Percentiles rank a stretch among this genome's conserved stretches.
phyloP scores from a whole-genome alignment of 345 rosid genomes.

The Citrus reticulata region DNA sequence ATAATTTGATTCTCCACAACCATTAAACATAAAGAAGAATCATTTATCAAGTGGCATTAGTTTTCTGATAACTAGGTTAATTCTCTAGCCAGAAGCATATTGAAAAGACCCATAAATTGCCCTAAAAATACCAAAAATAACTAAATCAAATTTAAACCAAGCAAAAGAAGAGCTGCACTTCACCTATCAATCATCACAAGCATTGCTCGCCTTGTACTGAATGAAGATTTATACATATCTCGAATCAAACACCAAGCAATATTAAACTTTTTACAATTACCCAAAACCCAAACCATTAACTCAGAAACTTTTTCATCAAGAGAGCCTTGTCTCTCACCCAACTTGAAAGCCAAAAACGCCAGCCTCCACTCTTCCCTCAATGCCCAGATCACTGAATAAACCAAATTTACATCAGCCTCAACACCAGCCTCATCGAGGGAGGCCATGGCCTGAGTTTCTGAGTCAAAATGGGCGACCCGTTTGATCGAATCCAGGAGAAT shows the following conservation, averaged over 20 bases:
- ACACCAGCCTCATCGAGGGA: conserved; percentile 45
- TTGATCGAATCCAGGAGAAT: conserved; percentile 39
- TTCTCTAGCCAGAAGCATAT: not conserved
- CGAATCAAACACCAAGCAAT: conserved; percentile 80
- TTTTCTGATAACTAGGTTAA: not conserved
- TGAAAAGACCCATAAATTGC: not conserved
- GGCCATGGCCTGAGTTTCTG: conserved; percentile 54
- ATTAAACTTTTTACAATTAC: conserved; percentile 64
- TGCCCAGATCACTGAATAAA: conserved; percentile 59
- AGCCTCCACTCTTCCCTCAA: conserved; percentile 62
- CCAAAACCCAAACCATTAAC: conserved; percentile 68
- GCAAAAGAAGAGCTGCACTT: conserved; percentile 8
- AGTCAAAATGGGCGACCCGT: conserved; percentile 38
- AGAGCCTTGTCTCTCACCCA: conserved; percentile 59
- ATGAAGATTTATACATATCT: conserved; percentile 48
- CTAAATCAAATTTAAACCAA: not conserved
- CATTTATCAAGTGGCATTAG: not conserved
- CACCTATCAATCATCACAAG: conserved; percentile 85
- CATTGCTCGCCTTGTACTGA: conserved; percentile 58
- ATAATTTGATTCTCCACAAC: not conserved
- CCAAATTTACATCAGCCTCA: conserved; percentile 30
- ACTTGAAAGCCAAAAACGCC: conserved; percentile 72
- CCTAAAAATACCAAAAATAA: not conserved
- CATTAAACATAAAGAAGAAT: not conserved
- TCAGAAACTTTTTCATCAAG: conserved; percentile 46